Percentiles rank a stretch among this genome's conserved stretches.
Conservation (phyloP, 345 rosid genomes). For the Dipteronia sinensis region DNA sequence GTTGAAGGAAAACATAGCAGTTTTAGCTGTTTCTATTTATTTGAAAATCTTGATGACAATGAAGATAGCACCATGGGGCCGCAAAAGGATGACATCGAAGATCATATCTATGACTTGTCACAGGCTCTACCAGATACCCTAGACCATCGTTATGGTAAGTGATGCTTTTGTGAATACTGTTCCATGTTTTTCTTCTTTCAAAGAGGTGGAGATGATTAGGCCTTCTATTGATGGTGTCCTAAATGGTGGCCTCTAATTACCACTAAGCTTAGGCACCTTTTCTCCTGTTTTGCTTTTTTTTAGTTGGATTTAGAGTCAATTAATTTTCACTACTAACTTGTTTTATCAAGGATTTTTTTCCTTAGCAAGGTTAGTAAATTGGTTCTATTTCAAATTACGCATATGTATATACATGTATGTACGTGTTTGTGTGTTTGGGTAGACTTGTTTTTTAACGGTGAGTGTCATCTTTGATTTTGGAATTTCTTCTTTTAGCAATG, state of each 20-base stretch:
- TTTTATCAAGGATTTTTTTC: background rate
- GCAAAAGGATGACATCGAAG: slow-evolving; percentile 34
- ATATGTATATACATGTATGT: background rate
- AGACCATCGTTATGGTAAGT: slow-evolving; percentile 58
- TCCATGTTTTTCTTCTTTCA: background rate
- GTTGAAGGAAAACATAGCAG: slow-evolving; percentile 67
- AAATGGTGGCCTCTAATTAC: background rate
- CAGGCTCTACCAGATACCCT: slow-evolving; percentile 68
- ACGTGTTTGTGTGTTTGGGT: background rate
- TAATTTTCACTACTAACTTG: background rate
- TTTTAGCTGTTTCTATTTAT: slow-evolving; percentile 72
- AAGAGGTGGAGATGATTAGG: background rate
- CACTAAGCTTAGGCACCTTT: background rate
- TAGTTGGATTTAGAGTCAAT: slow-evolving; percentile 11
- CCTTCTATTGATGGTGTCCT: slow-evolving; percentile 3
- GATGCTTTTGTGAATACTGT: slow-evolving; percentile 14
- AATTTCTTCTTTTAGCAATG: background rate
- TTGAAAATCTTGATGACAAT: slow-evolving; percentile 54
- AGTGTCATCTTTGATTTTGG: background rate
- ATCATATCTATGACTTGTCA: slow-evolving; percentile 42
- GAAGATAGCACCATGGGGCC: slow-evolving; percentile 36
- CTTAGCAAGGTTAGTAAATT: background rate
- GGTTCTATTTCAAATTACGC: background rate
- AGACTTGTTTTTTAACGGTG: slow-evolving; percentile 1
- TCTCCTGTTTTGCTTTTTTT: slow-evolving; percentile 2